Conservation (phyloP, 306 rosid species). For the Lathyrus tuberosus region DNA sequence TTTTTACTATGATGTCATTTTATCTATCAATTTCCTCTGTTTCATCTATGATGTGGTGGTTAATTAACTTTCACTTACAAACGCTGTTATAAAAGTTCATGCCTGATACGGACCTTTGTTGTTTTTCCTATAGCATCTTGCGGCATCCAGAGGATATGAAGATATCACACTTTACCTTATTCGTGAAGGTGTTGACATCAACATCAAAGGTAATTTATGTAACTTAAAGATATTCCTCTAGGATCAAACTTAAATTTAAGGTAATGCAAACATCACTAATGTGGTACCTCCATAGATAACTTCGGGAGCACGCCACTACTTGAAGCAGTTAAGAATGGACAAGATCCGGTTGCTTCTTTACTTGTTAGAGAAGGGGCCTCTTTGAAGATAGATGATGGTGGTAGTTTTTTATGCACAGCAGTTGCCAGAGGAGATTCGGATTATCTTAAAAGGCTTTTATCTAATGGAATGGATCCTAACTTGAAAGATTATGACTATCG, state of each 20-base stretch:
- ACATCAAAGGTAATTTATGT: conserved; percentile 57
- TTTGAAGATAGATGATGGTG: conserved; percentile 65
- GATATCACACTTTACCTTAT: conserved; percentile 68
- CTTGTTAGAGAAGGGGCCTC: conserved; percentile 79
- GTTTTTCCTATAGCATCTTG: conserved; percentile 72
- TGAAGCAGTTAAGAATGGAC: conserved; percentile 85
- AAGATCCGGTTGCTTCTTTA: conserved; percentile 74
- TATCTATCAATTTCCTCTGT: conserved; percentile 14
- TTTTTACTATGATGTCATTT: conserved; percentile 27
- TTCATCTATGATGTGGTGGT: conserved; percentile 23
- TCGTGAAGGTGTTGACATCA: conserved; percentile 66
- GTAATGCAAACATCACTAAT: conserved; percentile 8
- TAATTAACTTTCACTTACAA: not conserved
- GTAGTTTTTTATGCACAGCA: conserved; percentile 70
- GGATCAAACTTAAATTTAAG: conserved; percentile 5
- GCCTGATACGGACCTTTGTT: conserved; percentile 33
- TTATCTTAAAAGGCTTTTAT: conserved; percentile 66
- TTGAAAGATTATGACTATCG: conserved; percentile 84
- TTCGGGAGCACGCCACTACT: conserved; percentile 85
- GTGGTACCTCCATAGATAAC: conserved; percentile 56
- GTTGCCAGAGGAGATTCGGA: conserved; percentile 87
- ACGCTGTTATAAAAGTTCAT: conserved; percentile 9
- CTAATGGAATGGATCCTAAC: conserved; percentile 85
- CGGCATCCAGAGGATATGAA: conserved; percentile 88
- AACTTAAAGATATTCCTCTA: not conserved